These are phyloP conservation scores for Perilla frutescens DNA, from an alignment of 257 asterid genomes.

Conservation along the genomic window DNA sequence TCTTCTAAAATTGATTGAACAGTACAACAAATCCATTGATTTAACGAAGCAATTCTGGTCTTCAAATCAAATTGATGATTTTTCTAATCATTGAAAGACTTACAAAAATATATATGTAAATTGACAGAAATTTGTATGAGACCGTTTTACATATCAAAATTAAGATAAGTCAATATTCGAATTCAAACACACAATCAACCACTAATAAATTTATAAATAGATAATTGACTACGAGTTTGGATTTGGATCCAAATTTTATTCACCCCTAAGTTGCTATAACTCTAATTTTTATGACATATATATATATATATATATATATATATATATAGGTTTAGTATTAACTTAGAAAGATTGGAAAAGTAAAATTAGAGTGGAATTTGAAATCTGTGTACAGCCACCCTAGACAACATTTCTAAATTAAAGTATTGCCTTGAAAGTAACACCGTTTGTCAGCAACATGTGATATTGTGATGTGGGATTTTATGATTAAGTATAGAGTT, in stretches of 20 bases:
- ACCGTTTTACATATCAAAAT: too few relatives aligned
- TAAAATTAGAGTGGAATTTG: not conserved
- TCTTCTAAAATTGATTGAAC: conserved; percentile 1
- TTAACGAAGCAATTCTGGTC: conserved; percentile 5
- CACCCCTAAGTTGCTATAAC: too few relatives aligned
- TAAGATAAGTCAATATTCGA: too few relatives aligned
- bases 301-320: not conserved
- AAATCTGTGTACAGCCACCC: conserved; percentile 43
- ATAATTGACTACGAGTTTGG: too few relatives aligned
- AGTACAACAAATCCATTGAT: conserved; percentile 11
- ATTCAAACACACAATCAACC: too few relatives aligned
- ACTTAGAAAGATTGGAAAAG: not conserved
- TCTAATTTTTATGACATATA: too few relatives aligned
- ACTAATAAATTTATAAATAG: too few relatives aligned
- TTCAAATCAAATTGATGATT: conserved; percentile 12
- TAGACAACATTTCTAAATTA: conserved; percentile 36
- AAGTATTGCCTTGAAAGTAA: conserved; percentile 35
- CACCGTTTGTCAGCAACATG: conserved; percentile 51
- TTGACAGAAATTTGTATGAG: too few relatives aligned
- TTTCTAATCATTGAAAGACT: conserved; percentile 20
- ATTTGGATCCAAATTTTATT: too few relatives aligned
- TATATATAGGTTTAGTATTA: not conserved
- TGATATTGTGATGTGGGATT: conserved; percentile 37
- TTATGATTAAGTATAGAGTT: conserved; percentile 31
- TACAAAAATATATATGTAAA: too few relatives aligned